Base-by-base conservation (phyloP, 2,329 filamentous ascomycete genomes). In the Elsinoe batatas region DNA sequence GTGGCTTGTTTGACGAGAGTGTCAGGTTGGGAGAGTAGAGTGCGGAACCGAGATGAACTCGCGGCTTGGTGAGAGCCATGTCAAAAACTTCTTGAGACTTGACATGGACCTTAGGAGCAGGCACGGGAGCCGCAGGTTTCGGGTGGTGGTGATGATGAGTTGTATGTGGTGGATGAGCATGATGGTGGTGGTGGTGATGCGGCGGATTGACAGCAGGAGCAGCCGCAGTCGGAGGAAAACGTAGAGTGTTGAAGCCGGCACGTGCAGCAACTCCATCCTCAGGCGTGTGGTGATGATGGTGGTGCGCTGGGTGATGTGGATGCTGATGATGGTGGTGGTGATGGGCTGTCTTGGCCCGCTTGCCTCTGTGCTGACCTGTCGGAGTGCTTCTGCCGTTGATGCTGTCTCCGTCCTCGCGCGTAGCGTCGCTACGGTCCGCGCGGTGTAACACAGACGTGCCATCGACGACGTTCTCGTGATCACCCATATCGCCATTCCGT, bases 31-130 rank as follows among this genome's bases (percentile, higher is more conserved):
- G 81, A 50, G 85, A 79, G 67, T 97, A 97, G 12, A 95, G 76
- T 3, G 88, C 85, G 57, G 89, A 88, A 33, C 91, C 91, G 2
- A 97, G 79, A 66, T 96, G 90, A 56, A 82, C 79, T 8, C 90
- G 84, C 7, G 88, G 86, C 15, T 81, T 77, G 57, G 85, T 74
- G 0, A 84, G 77, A 3, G 91, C 82, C 30, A 82, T 83, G 1
- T 89, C 82, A 11, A 95, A 69, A 0, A 95, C 80, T 0, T 80
- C 77, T 59, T 86, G 78, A 1, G 85, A 87, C 8, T 79, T 80
- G 20, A 95, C 78, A 13, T 79, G 80, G 2, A 80, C 82, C 59
- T 82, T 84, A 5, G 83, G 76, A 65, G 84, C 83, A 57, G 81
- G 75, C 42, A 83, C 72, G 3, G 64, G 59, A 15, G 68, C 63